Conservation (phyloP, 2,329 filamentous ascomycete genomes). For the Diaporthe caulivora region DNA sequence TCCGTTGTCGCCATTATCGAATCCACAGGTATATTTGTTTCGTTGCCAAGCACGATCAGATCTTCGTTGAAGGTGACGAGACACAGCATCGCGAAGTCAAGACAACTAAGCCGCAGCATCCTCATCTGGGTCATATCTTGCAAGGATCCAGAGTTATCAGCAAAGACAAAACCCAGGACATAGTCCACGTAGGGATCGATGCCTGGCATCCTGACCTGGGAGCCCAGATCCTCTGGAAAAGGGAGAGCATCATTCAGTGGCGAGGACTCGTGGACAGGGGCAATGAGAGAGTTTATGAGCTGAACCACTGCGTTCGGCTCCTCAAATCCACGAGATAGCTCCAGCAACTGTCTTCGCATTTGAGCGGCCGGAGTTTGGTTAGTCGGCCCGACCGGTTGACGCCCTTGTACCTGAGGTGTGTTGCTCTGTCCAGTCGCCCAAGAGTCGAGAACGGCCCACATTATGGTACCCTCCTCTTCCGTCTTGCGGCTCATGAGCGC, state of each 20-base stretch:
- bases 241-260: conserved; percentile 81
- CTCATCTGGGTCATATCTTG: conserved; percentile 77
- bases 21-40: conserved; percentile 82
- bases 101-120: conserved; percentile 81
- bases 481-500: conserved; percentile 83
- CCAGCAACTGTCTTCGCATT: conserved; percentile 77
- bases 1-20: conserved; percentile 79
- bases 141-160: conserved; percentile 73
- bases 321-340: conserved; percentile 83
- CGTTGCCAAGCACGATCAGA: conserved; percentile 85
- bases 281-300: conserved; percentile 78
- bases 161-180: conserved; percentile 83
- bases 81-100: conserved; percentile 85
- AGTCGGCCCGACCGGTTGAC: conserved; percentile 33
- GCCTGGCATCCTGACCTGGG: conserved; percentile 80
- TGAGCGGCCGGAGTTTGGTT: conserved; percentile 48
- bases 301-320: conserved; percentile 87
- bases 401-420: conserved; percentile 45
- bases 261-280: conserved; percentile 71
- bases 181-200: conserved; percentile 96
- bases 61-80: conserved; percentile 94
- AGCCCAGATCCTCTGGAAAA: conserved; percentile 88
- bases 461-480: conserved; percentile 72
- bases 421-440: conserved; percentile 77
- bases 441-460: conserved; percentile 85